phyloP scores from a whole-genome alignment of 2,329 filamentous ascomycete species.

The Colletotrichum shisoi region DNA sequence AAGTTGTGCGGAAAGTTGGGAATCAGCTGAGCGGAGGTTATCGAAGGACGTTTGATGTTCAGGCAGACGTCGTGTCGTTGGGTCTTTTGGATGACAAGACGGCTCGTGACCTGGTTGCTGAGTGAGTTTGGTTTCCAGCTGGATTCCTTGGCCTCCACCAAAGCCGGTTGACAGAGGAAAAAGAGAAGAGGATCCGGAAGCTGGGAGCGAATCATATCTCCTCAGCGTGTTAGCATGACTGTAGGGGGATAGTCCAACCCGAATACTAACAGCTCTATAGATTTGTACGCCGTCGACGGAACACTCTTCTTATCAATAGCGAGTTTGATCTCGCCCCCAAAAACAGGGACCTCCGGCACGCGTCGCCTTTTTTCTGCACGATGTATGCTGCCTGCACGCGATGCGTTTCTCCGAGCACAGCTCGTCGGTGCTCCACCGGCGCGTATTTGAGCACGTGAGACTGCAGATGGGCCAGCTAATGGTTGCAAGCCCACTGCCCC shows the following conservation, averaged over 20 bases:
- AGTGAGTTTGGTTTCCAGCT: constrained; percentile 20
- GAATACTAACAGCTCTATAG: constrained; percentile 10
- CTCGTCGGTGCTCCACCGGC: constrained; percentile 46
- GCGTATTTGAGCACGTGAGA: constrained; percentile 52
- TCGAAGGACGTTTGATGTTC: constrained; percentile 30
- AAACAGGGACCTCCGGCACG: constrained; percentile 43
- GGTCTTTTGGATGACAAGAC: constrained; percentile 30
- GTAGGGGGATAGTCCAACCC: background rate
- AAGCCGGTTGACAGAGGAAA: background rate
- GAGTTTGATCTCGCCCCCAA: constrained; percentile 27
- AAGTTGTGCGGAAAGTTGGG: constrained; percentile 34
- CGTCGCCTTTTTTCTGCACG: constrained; percentile 53
- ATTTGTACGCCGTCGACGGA: constrained; percentile 28
- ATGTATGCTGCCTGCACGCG: constrained; percentile 52
- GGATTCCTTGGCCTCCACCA: background rate
- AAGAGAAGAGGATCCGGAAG: background rate
- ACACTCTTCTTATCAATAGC: constrained; percentile 33
- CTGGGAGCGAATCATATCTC: background rate
- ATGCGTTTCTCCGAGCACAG: constrained; percentile 33
- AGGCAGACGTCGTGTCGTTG: constrained; percentile 31
- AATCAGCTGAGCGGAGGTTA: constrained; percentile 35
- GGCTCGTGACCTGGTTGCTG: constrained; percentile 21
- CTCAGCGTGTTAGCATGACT: background rate
- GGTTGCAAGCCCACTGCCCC: constrained; percentile 50
- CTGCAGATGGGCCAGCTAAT: constrained; percentile 51